These are phyloP conservation scores for Mucor mucedo DNA, from an alignment of 371 early-diverging fungal species.

Conservation along the genomic window DNA sequence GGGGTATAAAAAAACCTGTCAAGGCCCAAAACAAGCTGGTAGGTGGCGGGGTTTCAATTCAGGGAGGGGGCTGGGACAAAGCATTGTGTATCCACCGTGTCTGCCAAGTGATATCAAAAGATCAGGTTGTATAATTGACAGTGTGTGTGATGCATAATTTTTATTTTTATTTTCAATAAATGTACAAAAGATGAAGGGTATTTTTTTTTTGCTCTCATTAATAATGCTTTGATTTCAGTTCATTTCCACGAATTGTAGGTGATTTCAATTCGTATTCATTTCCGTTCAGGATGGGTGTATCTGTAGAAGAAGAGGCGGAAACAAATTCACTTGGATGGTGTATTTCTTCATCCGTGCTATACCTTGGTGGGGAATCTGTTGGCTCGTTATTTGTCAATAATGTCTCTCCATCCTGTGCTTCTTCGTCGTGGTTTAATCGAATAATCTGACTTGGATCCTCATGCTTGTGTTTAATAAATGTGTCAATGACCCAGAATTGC, in stretches of 20 bases:
- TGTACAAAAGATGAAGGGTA: too few relatives aligned
- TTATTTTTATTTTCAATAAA: too few relatives aligned
- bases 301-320: constrained; percentile 16
- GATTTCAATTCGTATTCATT: constrained; percentile 32
- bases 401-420: constrained; percentile 17
- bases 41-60: too few relatives aligned
- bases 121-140: too few relatives aligned
- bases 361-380: constrained; percentile 19
- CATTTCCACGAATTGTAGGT: too few relatives aligned
- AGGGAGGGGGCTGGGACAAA: too few relatives aligned
- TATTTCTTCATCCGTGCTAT: constrained; percentile 11
- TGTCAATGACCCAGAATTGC: constrained; percentile 73
- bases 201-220: too few relatives aligned
- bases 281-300: neutral
- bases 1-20: constrained; percentile 1
- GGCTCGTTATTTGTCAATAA: constrained; percentile 1
- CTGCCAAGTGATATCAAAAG: too few relatives aligned
- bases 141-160: too few relatives aligned
- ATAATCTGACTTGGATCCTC: constrained; percentile 19
- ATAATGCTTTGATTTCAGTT: too few relatives aligned
- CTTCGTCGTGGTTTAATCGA: constrained; percentile 27
- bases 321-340: constrained; percentile 9
- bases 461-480: constrained; percentile 64
- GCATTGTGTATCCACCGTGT: too few relatives aligned
- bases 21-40: neutral